Percentiles rank a stretch among this genome's conserved stretches.
These are phyloP conservation scores for Colletotrichum abscissum DNA, from an alignment of 2,329 filamentous ascomycete species.

Conservation along the genomic window DNA sequence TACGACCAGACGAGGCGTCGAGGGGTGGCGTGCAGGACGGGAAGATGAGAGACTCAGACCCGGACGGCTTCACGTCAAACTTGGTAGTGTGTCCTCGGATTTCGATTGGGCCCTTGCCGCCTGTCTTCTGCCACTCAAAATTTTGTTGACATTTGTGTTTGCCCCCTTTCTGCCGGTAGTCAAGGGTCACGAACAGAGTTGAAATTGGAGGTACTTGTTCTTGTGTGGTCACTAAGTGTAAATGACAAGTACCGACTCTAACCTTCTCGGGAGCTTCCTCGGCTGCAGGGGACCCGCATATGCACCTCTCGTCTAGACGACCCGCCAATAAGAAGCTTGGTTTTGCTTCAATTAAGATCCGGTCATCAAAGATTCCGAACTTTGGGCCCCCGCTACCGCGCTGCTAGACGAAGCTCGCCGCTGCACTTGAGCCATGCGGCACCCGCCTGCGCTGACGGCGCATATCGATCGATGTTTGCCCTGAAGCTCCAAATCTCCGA, in stretches of 20 bases:
- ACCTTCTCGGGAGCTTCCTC: constrained; percentile 24
- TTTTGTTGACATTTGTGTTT: constrained; percentile 35
- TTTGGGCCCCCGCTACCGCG: background rate
- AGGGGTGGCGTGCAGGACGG: constrained; percentile 23
- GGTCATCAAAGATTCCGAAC: background rate
- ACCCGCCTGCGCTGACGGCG: background rate
- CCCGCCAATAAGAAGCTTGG: constrained; percentile 32
- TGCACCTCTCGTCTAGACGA: constrained; percentile 30
- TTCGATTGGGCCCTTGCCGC: constrained; percentile 18
- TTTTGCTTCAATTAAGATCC: constrained; percentile 28
- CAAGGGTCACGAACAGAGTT: constrained; percentile 26
- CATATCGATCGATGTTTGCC: background rate
- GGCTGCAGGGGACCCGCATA: constrained; percentile 24
- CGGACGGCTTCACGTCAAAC: constrained; percentile 23
- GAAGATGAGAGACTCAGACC: background rate
- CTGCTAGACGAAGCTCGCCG: constrained; percentile 1
- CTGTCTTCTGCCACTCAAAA: constrained; percentile 14
- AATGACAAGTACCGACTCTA: background rate
- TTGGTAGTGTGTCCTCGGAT: constrained; percentile 25
- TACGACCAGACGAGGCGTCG: constrained; percentile 27
- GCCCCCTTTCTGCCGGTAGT: constrained; percentile 36
- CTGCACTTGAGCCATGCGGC: background rate
- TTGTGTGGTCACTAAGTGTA: background rate
- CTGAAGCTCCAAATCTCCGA: background rate
- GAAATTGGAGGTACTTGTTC: constrained; percentile 16